Percentiles rank a stretch among this genome's conserved stretches.
Conservation (phyloP, 805 yeast genomes). For the Candida broadrunensis region DNA sequence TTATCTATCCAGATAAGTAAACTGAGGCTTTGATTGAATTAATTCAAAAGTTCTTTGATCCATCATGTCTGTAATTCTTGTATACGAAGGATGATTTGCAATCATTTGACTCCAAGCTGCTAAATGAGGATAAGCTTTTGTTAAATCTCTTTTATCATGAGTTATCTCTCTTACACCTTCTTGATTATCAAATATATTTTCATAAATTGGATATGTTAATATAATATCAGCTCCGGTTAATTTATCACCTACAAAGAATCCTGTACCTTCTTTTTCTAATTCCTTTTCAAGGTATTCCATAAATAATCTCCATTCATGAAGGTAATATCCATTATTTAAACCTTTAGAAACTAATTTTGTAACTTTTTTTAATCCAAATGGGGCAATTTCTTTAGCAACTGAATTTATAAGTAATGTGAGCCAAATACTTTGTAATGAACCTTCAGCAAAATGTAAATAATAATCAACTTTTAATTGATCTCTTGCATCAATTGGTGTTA, state of each 20-base stretch:
- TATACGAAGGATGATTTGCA: constrained; percentile 29
- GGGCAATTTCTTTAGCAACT: constrained; percentile 41
- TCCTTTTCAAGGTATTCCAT: constrained; percentile 27
- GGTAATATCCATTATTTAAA: constrained; percentile 47
- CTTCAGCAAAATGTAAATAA: constrained; percentile 58
- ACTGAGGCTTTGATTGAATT: constrained; percentile 6
- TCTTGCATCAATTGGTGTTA: constrained; percentile 27
- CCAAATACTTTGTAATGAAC: constrained; percentile 53
- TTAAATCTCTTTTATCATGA: constrained; percentile 29
- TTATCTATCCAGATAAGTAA: constrained; percentile 2
- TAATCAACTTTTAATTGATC: constrained; percentile 48
- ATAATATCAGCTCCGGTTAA: constrained; percentile 39
- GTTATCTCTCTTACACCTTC: constrained; percentile 31
- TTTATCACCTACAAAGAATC: constrained; percentile 35
- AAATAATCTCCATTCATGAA: constrained; percentile 41
- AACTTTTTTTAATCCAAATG: constrained; percentile 46
- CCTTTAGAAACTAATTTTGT: constrained; percentile 42
- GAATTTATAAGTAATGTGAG: constrained; percentile 37
- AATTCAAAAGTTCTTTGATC: constrained; percentile 22
- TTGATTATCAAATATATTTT: constrained; percentile 34
- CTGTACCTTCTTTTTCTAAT: constrained; percentile 23
- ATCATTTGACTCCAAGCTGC: constrained; percentile 36
- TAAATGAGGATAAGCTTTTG: constrained; percentile 30
- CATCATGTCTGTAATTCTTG: constrained; percentile 27
- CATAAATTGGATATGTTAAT: constrained; percentile 34